phyloP scores from a whole-genome alignment of 2,329 filamentous ascomycete genomes.

The Hypomyces rosellus region DNA sequence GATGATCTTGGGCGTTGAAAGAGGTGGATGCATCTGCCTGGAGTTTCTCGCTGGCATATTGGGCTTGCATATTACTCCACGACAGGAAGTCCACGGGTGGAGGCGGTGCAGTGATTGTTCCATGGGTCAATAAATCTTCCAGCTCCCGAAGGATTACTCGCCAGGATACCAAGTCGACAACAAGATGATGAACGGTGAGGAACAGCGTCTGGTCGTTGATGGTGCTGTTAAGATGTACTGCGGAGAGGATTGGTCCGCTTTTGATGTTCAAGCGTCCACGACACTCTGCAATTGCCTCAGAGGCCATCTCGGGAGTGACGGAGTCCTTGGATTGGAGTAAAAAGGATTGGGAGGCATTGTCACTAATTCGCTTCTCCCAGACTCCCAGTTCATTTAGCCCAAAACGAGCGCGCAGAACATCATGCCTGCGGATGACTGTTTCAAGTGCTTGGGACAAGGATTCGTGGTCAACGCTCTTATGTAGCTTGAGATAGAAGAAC shows the following conservation, averaged over 20 bases:
- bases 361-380: conserved; percentile 1
- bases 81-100: background rate
- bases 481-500: conserved; percentile 6
- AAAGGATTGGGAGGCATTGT: background rate
- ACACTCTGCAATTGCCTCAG: background rate
- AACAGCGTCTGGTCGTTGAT: background rate
- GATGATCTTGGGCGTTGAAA: background rate
- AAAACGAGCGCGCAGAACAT: conserved; percentile 3
- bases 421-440: background rate
- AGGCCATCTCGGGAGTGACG: too few relatives aligned
- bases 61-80: background rate
- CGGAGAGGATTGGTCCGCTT: conserved; percentile 1
- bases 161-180: conserved; percentile 16
- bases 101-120: background rate
- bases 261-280: background rate
- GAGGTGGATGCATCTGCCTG: background rate
- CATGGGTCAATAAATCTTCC: conserved; percentile 1
- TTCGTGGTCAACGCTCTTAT: background rate
- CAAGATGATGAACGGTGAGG: conserved; percentile 11
- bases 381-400: background rate
- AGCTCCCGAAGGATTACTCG: conserved; percentile 12
- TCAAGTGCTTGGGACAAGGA: background rate
- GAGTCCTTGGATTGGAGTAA: background rate
- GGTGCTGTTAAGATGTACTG: background rate
- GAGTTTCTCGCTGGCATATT: background rate